Evolutionary conservation across 257 asterid genomes (phyloP).

Genomic region (Scutellaria galericulata): DNA sequence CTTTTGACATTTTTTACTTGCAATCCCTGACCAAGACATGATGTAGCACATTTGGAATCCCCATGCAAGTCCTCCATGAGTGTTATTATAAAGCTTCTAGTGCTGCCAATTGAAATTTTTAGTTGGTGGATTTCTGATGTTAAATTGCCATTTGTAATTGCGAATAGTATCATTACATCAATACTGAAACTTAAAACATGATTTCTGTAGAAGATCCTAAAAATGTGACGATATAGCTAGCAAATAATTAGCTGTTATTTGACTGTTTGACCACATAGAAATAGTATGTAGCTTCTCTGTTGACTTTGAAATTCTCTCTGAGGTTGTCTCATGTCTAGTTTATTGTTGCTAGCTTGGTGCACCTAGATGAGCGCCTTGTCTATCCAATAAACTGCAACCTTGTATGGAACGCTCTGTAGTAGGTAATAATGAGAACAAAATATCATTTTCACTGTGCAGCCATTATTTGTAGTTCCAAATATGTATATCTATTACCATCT

Average conservation of each 20-base stretch:
- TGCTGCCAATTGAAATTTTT: background rate
- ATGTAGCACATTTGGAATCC: too few species aligned
- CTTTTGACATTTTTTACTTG: background rate
- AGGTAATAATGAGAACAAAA: constrained; percentile 36
- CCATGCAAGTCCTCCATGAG: background rate
- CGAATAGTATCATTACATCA: background rate
- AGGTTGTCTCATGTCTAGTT: constrained; percentile 42
- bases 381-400: constrained; percentile 40
- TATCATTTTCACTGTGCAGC: constrained; percentile 17
- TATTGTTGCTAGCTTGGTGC: constrained; percentile 49
- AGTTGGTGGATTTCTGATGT: background rate
- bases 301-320: constrained; percentile 25
- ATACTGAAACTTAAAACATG: background rate
- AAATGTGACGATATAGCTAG: background rate
- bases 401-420: constrained; percentile 40
- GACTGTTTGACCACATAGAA: background rate
- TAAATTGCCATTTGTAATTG: background rate
- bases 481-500: constrained; percentile 1
- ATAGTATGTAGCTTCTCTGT: constrained; percentile 19
- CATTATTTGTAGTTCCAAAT: background rate
- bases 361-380: constrained; percentile 46
- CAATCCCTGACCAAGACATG: too few species aligned
- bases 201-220: background rate
- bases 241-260: background rate
- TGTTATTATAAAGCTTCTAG: background rate